These are phyloP conservation scores for Tetrahymena borealis DNA, from an alignment of 73 alveolate species.

Conservation along the genomic window DNA sequence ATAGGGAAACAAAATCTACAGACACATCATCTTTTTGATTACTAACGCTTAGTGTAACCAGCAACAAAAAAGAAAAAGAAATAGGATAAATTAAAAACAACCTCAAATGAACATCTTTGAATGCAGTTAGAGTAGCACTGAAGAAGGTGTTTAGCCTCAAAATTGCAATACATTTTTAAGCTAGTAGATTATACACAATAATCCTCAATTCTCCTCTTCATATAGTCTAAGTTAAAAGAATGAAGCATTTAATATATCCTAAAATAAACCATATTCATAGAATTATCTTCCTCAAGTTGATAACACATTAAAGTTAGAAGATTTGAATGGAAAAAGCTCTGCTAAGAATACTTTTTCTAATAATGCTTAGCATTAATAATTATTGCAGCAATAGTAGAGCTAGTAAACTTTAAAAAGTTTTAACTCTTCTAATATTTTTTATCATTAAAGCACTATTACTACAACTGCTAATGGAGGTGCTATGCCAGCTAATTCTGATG, in stretches of 20 bases:
- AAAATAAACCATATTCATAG: background rate
- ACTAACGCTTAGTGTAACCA: background rate
- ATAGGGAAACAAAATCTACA: background rate
- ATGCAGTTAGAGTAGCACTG: background rate
- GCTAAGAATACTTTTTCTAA: background rate
- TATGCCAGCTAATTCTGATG: background rate
- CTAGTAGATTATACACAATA: background rate
- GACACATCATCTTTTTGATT: too few relatives aligned
- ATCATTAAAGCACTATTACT: background rate
- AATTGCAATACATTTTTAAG: background rate
- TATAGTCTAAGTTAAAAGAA: background rate
- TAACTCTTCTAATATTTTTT: background rate
- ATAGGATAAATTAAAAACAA: background rate
- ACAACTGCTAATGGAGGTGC: background rate
- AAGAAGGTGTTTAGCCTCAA: background rate
- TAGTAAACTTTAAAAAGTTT: background rate
- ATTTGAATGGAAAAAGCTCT: background rate
- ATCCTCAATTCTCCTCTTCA: background rate
- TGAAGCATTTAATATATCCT: background rate
- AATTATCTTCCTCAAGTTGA: background rate
- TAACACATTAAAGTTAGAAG: background rate
- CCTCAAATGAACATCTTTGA: background rate
- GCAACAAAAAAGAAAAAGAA: background rate
- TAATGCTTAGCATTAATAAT: background rate
- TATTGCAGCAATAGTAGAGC: background rate